Conservation (phyloP, 306 rosid species). For the Prunus mume region DNA sequence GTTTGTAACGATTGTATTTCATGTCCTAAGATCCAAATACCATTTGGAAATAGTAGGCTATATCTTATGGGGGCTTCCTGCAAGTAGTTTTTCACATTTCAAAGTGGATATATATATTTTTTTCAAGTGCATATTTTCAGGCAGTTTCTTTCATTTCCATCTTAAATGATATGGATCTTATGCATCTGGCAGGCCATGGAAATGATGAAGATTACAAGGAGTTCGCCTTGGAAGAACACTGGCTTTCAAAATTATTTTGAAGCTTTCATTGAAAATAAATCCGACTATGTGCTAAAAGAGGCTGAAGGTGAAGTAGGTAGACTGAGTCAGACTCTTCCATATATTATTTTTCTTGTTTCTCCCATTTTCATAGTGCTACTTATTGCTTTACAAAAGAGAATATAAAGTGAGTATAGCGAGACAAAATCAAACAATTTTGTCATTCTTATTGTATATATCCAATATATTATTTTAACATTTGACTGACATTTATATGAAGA, state of each 20-base stretch:
- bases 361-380: slow-evolving; percentile 66
- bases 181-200: slow-evolving; percentile 84
- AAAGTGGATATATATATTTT: not conserved
- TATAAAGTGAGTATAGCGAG: slow-evolving; percentile 25
- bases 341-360: slow-evolving; percentile 63
- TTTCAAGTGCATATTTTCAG: not conserved
- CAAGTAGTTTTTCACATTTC: slow-evolving; percentile 8
- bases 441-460: not conserved
- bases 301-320: slow-evolving; percentile 44
- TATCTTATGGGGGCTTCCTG: not conserved
- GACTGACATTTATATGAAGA: not conserved
- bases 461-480: not conserved
- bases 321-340: slow-evolving; percentile 51
- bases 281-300: slow-evolving; percentile 41
- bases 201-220: slow-evolving; percentile 62
- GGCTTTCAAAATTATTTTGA: slow-evolving; percentile 70
- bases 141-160: not conserved
- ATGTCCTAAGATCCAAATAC: not conserved
- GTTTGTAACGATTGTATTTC: not conserved
- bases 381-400: slow-evolving; percentile 66
- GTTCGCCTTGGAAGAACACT: slow-evolving; percentile 49
- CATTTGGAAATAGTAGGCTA: not conserved
- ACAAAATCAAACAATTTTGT: not conserved
- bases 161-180: not conserved
- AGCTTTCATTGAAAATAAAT: slow-evolving; percentile 70